Base-by-base conservation (phyloP, 345 rosid genomes). In the Pistacia vera region DNA sequence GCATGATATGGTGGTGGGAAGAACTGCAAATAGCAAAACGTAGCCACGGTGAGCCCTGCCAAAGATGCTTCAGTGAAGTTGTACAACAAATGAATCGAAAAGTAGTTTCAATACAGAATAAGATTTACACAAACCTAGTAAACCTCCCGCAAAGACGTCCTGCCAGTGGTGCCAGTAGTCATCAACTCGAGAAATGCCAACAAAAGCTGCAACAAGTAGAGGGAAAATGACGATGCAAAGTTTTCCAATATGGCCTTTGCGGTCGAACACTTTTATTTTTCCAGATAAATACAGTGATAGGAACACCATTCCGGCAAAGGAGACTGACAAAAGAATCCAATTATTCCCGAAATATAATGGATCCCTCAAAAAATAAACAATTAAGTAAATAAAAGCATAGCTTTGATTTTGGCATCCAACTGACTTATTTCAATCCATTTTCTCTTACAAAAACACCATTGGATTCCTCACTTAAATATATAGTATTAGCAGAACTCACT, bases 91-190 rank as follows among this genome's bases (percentile, higher is more conserved):
- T 20, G 52, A 38, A 46, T 14, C 44, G 22, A 58, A 36, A 52
- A 11, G 22, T 10, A 54, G 44, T 22, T 30, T 63, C 59, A 70
- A 64, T 33, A 17, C 66, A 33, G 54, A 35, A 18, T n/a, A 72
- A 52, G 75, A 10, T 5, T 59, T 60, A 28, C 11, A 63, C 80
- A 18, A 75, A 90, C 97, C 97, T 80, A 92, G 75, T 63, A 92
- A 82, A 77, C 91, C 93, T 59, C 97, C 97, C 46, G 92, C 91
- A 80, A 92, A 92, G 56, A 92, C 93, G 66, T 92, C 97, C 73
- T 85, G 90, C 97, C 97, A 92, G 55, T 92, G 97, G 82, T 92
- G 97, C 95, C 93, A 86, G 81, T 92, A 92, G 81, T 92, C 95
- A 87, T 90, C 95, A 52, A 92, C 92, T 77, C 97, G 91, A 74